Conservation (phyloP, 75 land plant genomes). For the Adiantum capillusveneris region DNA sequence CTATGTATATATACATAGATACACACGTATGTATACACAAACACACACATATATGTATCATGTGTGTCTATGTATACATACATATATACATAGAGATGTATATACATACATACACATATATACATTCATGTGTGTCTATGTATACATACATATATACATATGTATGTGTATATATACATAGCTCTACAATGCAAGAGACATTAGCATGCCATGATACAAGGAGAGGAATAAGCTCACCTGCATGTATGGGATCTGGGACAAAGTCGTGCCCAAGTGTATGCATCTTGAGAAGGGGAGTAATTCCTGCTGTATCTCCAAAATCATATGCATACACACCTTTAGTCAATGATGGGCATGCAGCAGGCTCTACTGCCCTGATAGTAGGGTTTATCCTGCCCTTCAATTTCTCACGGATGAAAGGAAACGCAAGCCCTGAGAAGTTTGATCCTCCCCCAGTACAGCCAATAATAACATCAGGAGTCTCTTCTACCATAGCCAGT, state of each 20-base stretch:
- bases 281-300: conserved; percentile 96
- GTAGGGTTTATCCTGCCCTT: conserved; percentile 65
- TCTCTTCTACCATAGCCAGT: conserved; percentile 63
- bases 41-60: too few species aligned
- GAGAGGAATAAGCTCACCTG: conserved; percentile 37
- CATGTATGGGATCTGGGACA: conserved; percentile 95
- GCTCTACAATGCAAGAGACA: too few species aligned
- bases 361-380: conserved; percentile 81
- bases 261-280: conserved; percentile 95
- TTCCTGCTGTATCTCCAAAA: conserved; percentile 78
- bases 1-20: too few species aligned
- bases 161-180: too few species aligned
- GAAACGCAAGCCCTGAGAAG: conserved; percentile 77
- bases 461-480: conserved; percentile 75
- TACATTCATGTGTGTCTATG: too few species aligned
- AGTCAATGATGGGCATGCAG: conserved; percentile 89
- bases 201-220: too few species aligned
- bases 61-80: too few species aligned
- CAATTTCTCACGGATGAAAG: conserved; percentile 82
- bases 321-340: conserved; percentile 86
- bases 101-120: too few species aligned
- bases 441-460: conserved; percentile 97
- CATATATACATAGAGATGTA: too few species aligned
- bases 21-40: too few species aligned
- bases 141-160: too few species aligned